Evolutionary conservation across 164 flowering plant species (phyloP), one percentile per base, ranked within the genome.

Genomic region (Magnolia sinica): DNA sequence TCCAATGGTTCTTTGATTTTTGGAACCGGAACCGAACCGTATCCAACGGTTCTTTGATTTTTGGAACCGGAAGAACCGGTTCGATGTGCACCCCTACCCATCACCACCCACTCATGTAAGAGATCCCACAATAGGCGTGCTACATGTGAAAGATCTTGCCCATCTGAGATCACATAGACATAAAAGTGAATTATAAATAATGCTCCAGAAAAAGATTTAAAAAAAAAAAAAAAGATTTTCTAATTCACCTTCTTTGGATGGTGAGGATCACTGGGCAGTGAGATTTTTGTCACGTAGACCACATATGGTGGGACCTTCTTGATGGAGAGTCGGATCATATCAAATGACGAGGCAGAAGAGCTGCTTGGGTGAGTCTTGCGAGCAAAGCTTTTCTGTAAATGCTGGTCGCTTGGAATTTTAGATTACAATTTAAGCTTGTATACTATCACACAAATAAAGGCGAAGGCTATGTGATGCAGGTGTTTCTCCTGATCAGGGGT

Each of bases 401-500:
- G 13, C 18, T 9, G 2, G 10, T 11, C 10, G 2, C 18, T 11
- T 16, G 13, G 61, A 16, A 55, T 55, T 55, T 55, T 11, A 16
- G 61, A 55, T 55, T 55, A 14, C 16, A 55, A 55, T 55, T 37
- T 55, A 55, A 55, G 61, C 61, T 55, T 55, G 16, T 55, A 9
- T 55, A 16, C 18, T 3, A 70, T 50, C 11, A 70, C 24, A 70
- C 24, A n/a, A 64, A 64, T 8, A 49, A 51, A 64, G 23, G 16
- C 74, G 63, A 58, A 45, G 14, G 29, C 51, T 58, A 24, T 73
- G 37, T 61, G 72, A 58, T 85, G 82, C 87, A 90, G 91, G 80
- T 73, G 68, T 82, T 55, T 87, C 91, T 19, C 76, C 84, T 70
- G 84, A 75, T 77, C 77, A 85, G 77, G 72, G 81, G 73, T 89